Evolutionary conservation across 352 stramenopile species (phyloP).

Genomic region (Plasmopara muralis): DNA sequence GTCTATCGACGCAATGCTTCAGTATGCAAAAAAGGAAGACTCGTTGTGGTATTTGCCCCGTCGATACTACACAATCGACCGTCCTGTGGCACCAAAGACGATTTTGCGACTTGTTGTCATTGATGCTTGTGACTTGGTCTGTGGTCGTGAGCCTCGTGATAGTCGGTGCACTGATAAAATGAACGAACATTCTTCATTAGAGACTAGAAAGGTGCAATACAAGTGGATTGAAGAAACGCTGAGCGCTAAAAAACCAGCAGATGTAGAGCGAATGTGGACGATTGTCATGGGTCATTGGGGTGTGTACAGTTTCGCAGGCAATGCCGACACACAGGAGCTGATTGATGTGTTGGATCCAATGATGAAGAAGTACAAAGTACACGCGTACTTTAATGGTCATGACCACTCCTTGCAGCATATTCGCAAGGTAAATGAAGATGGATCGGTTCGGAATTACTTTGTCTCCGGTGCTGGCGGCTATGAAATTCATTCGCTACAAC

Average conservation of each 20-base stretch:
- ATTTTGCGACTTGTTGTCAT: conserved; percentile 75
- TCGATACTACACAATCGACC: conserved; percentile 76
- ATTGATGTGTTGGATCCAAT: conserved; percentile 67
- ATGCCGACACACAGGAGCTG: conserved; percentile 70
- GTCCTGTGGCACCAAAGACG: conserved; percentile 68
- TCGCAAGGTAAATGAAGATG: conserved; percentile 33
- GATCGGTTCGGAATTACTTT: conserved; percentile 66
- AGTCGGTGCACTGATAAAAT: conserved; percentile 70
- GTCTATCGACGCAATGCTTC: conserved; percentile 71
- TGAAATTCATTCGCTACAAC: conserved; percentile 53
- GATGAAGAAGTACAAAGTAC: conserved; percentile 73
- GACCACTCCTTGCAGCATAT: conserved; percentile 84
- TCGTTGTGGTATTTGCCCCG: conserved; percentile 76
- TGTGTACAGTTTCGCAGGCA: conserved; percentile 80
- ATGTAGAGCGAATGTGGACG: conserved; percentile 79
- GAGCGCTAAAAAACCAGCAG: conserved; percentile 43
- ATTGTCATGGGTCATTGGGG: conserved; percentile 81
- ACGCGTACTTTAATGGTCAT: conserved; percentile 85
- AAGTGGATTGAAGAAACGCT: conserved; percentile 69
- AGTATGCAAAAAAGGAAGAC: conserved; percentile 60
- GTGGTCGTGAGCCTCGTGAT: conserved; percentile 69
- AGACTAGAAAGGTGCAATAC: conserved; percentile 61
- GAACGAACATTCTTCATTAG: conserved; percentile 62
- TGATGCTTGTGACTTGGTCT: conserved; percentile 80
- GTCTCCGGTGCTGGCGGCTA: conserved; percentile 76